Conservation (phyloP, 495 filamentous ascomycete genomes). For the Penicillium riverlandense region DNA sequence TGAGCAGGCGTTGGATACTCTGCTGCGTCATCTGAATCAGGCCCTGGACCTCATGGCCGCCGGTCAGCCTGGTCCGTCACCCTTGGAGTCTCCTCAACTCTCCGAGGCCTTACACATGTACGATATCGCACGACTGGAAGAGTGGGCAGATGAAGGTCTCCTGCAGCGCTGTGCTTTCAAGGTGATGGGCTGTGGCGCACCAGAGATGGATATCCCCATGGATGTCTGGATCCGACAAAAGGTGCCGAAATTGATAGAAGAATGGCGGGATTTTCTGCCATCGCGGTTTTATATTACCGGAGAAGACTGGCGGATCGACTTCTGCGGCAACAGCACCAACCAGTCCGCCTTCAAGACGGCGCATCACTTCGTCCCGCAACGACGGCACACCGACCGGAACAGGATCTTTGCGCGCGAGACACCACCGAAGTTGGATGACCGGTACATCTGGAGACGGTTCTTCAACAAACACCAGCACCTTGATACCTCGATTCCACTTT, state of each 20-base stretch:
- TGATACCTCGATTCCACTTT: not conserved
- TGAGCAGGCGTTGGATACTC: conserved; percentile 16
- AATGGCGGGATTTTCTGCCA: conserved; percentile 45
- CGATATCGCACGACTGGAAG: conserved; percentile 25
- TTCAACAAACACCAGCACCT: conserved; percentile 31
- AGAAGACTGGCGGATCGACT: no score
- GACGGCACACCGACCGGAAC: no score
- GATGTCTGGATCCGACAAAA: conserved; percentile 20
- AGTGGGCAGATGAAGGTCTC: conserved; percentile 21
- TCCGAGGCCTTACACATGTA: conserved; percentile 31
- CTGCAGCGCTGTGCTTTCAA: conserved; percentile 3
- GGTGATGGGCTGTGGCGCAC: not conserved
- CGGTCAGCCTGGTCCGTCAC: not conserved
- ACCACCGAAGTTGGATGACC: no score
- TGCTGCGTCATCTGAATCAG: conserved; percentile 7
- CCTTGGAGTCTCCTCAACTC: conserved; percentile 20
- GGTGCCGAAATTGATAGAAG: conserved; percentile 37
- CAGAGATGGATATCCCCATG: conserved; percentile 15
- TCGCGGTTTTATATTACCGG: conserved; percentile 5
- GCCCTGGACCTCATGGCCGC: conserved; percentile 3
- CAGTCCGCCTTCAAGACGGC: no score
- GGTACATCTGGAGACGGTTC: conserved; percentile 1
- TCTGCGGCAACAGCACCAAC: no score
- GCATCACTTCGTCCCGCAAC: no score
- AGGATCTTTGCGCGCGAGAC: no score